Percentiles rank a stretch among this genome's conserved stretches.
These are phyloP conservation scores for Suillus occidentalis DNA, from an alignment of 768 basidiomycete genomes.

Conservation along the genomic window DNA sequence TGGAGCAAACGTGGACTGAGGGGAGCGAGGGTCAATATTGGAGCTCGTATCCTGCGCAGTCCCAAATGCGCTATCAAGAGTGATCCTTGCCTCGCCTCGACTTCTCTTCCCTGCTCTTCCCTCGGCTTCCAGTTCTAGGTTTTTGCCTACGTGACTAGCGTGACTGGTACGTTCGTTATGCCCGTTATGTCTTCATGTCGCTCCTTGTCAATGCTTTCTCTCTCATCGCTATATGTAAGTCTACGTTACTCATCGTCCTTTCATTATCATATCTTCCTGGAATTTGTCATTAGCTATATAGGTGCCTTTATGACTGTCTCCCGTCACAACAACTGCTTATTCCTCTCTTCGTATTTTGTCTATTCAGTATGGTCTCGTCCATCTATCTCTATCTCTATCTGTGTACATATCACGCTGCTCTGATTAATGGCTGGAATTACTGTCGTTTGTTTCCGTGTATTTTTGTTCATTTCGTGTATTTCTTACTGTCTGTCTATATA, in stretches of 20 bases:
- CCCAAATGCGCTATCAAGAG: not conserved
- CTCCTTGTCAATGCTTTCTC: not conserved
- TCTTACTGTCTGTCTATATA: not conserved
- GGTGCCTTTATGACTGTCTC: not conserved
- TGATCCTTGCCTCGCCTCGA: not conserved
- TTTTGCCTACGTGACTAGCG: not conserved
- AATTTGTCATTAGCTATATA: not conserved
- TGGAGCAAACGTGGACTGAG: not conserved
- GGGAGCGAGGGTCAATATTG: not conserved
- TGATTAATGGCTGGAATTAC: not conserved
- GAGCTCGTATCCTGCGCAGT: not conserved
- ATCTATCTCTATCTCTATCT: conserved; percentile 2
- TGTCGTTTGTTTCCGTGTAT: not conserved
- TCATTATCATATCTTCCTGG: not conserved
- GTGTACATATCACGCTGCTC: not conserved
- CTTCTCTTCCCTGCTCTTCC: not conserved
- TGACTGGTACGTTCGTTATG: not conserved
- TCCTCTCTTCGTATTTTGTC: not conserved
- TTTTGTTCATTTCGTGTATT: not conserved
- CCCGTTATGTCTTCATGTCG: not conserved
- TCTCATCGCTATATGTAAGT: not conserved
- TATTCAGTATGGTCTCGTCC: not conserved
- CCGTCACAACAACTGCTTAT: not conserved
- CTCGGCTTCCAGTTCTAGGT: not conserved
- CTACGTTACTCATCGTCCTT: conserved; percentile 2